A percentile compares a stretch with the other conserved stretches of the same genome.
Evolutionary conservation across 805 yeast species (phyloP).

Genomic region (Candida alai): DNA sequence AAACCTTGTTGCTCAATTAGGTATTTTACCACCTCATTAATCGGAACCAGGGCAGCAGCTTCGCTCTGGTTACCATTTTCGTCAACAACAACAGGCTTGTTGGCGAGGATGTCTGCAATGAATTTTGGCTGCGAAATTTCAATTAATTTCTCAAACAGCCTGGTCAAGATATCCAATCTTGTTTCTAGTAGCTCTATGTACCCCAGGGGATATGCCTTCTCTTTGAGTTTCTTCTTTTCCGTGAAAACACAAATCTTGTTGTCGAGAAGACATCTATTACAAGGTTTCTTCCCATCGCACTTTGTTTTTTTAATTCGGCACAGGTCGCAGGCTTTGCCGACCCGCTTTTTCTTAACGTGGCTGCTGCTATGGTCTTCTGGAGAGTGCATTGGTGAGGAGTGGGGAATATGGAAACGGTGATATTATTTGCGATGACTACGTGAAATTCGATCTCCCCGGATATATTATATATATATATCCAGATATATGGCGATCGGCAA

Average conservation of each 20-base stretch:
- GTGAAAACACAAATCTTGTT: conserved; percentile 59
- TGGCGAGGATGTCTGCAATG: conserved; percentile 17
- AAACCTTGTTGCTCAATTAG: conserved; percentile 39
- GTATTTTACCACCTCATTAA: conserved; percentile 45
- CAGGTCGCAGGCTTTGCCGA: conserved; percentile 62
- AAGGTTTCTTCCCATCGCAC: conserved; percentile 61
- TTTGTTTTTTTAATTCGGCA: conserved; percentile 62
- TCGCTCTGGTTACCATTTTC: conserved; percentile 6
- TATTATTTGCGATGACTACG: too few species aligned
- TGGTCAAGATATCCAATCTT: conserved; percentile 48
- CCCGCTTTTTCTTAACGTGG: conserved; percentile 45
- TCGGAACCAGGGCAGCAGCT: conserved; percentile 25
- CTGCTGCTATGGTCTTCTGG: conserved; percentile 11
- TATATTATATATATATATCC: too few species aligned
- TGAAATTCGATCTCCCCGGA: too few species aligned
- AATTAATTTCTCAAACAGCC: conserved; percentile 43
- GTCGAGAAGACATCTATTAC: conserved; percentile 51
- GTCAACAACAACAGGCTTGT: background rate
- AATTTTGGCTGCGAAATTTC: conserved; percentile 24
- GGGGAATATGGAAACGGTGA: too few species aligned
- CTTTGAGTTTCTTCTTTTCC: conserved; percentile 50
- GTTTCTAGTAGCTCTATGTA: conserved; percentile 64
- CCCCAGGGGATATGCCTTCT: conserved; percentile 54
- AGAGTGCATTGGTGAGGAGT: background rate
- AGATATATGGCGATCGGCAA: too few species aligned